These are phyloP conservation scores for Lipomyces starkeyi DNA, from an alignment of 805 yeast species.

Conservation along the genomic window DNA sequence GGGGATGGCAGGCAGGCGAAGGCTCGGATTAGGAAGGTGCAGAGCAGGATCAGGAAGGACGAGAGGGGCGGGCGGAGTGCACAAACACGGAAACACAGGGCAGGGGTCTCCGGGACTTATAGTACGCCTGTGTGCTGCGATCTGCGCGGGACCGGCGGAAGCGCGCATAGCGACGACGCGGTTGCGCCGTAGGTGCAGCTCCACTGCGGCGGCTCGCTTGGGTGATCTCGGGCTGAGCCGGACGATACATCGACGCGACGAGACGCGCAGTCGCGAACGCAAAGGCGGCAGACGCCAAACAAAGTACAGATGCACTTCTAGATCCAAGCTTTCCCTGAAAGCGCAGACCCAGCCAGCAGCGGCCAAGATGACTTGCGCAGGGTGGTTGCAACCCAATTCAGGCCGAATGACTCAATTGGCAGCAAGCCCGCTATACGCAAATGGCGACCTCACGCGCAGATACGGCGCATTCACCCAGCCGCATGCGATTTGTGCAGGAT, in stretches of 20 bases:
- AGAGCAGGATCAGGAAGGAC: conserved; percentile 30
- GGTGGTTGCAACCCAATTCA: too few species aligned
- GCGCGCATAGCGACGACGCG: neutral
- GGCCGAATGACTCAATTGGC: too few species aligned
- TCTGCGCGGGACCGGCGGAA: neutral
- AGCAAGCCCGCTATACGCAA: too few species aligned
- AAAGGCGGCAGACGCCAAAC: too few species aligned
- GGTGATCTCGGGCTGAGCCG: neutral
- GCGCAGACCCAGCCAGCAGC: too few species aligned
- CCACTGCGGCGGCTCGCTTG: neutral
- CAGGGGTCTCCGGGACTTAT: neutral
- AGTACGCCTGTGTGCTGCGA: neutral
- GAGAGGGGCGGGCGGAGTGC: conserved; percentile 21
- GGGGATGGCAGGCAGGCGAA: conserved; percentile 5
- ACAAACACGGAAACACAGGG: conserved; percentile 28
- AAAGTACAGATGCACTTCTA: too few species aligned
- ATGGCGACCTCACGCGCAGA: too few species aligned
- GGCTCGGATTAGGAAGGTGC: conserved; percentile 21
- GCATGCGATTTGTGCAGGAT: too few species aligned
- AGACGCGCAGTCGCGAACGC: too few species aligned
- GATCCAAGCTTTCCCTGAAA: too few species aligned
- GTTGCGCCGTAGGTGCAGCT: neutral
- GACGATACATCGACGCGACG: neutral
- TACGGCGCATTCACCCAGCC: too few species aligned
- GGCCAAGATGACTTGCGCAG: too few species aligned